These are phyloP conservation scores for Trifolium dubium DNA, from an alignment of 306 rosid species.

Conservation along the genomic window DNA sequence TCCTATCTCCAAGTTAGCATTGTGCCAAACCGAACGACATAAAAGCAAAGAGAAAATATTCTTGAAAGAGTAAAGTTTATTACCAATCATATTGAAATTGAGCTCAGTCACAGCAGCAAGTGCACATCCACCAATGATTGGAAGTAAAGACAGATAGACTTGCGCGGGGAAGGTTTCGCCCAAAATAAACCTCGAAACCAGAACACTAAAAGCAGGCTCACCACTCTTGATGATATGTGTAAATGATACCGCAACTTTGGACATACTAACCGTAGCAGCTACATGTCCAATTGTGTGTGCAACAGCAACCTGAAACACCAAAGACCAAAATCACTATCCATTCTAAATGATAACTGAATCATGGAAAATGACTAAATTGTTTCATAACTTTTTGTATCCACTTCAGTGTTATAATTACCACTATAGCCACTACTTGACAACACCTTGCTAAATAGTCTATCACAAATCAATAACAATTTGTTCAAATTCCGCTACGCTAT, in stretches of 20 bases:
- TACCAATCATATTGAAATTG: slow-evolving; percentile 97
- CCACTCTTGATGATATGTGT: slow-evolving; percentile 99
- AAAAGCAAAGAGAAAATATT: slow-evolving; percentile 6
- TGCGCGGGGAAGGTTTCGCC: slow-evolving; percentile 87
- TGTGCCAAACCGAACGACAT: slow-evolving; percentile 12
- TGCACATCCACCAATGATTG: slow-evolving; percentile 97
- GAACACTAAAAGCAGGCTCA: slow-evolving; percentile 95
- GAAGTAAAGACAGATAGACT: slow-evolving; percentile 86
- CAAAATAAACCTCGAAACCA: slow-evolving; percentile 86
- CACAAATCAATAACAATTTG: no score
- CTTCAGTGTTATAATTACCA: not conserved
- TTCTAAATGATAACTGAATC: slow-evolving; percentile 17
- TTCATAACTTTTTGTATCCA: not conserved
- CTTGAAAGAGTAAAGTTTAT: slow-evolving; percentile 16
- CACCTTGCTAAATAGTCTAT: no score
- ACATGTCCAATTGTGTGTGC: slow-evolving; percentile 99
- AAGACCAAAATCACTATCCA: slow-evolving; percentile 32
- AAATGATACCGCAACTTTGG: slow-evolving; percentile 98
- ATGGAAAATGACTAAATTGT: slow-evolving; percentile 7
- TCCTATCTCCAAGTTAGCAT: slow-evolving; percentile 11
- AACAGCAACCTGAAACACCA: slow-evolving; percentile 76
- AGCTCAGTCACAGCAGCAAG: slow-evolving; percentile 98
- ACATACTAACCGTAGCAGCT: slow-evolving; percentile 98
- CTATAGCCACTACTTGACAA: not conserved
- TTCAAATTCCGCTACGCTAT: no score